Percentiles rank a stretch among this genome's conserved stretches.
phyloP scores from a whole-genome alignment of 75 land plant genomes.

The Cupressus sempervirens region DNA sequence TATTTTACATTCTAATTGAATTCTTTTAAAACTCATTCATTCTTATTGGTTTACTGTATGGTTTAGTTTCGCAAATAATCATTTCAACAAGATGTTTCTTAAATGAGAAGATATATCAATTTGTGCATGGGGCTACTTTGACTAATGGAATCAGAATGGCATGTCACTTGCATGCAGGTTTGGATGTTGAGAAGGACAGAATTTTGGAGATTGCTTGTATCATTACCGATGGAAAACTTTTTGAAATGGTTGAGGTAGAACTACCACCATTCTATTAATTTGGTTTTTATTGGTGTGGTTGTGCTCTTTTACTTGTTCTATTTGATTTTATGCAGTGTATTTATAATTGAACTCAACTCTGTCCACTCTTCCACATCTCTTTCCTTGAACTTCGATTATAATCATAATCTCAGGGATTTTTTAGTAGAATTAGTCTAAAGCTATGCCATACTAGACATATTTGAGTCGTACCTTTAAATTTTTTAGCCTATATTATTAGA shows the following conservation, averaged over 20 bases:
- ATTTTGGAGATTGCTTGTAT: slow-evolving; percentile 97
- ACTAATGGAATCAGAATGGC: not conserved
- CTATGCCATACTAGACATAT: not conserved
- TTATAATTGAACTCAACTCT: not conserved
- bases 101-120: not conserved
- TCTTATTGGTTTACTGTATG: not conserved
- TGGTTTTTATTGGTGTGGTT: not conserved
- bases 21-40: not conserved
- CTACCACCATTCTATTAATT: not conserved
- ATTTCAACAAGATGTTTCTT: not conserved
- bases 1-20: not conserved
- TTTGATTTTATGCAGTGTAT: not conserved
- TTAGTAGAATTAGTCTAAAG: not conserved
- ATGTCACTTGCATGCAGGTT: slow-evolving; percentile 37
- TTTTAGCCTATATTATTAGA: not conserved
- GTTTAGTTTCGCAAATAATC: not conserved
- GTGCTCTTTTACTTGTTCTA: slow-evolving; percentile 3
- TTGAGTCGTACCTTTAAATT: not conserved
- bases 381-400: not conserved
- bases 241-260: slow-evolving; percentile 64
- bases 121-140: not conserved
- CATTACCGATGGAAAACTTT: slow-evolving; percentile 80
- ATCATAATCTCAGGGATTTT: not conserved
- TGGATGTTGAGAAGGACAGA: slow-evolving; percentile 75
- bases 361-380: not conserved